Evolutionary conservation across 192 early-diverging fungal genomes (phyloP).

Genomic region (Allomyces arbusculus): DNA sequence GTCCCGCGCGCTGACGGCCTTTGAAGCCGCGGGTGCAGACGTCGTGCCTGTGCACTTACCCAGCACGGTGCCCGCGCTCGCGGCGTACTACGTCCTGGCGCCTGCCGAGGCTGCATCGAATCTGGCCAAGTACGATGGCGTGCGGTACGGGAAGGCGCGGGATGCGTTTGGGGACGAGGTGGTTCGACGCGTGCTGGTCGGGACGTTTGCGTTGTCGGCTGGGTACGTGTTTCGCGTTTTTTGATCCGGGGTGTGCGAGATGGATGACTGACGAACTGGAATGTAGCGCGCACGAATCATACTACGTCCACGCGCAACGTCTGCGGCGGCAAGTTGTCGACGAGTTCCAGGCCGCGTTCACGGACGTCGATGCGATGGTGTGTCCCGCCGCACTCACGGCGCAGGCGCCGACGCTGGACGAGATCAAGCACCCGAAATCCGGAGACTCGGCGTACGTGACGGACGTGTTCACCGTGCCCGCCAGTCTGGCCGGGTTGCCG

Average conservation of each 20-base stretch:
- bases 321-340: not conserved
- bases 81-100: constrained; percentile 73
- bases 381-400: constrained; percentile 54
- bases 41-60: constrained; percentile 51
- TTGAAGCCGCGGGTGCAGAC: constrained; percentile 40
- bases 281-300: not conserved
- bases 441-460: constrained; percentile 44
- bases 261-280: not conserved
- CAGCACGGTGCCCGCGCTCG: constrained; percentile 43
- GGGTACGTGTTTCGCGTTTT: not conserved
- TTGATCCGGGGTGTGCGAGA: not conserved
- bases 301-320: not conserved
- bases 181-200: not conserved
- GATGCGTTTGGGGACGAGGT: not conserved
- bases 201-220: not conserved
- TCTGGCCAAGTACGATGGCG: constrained; percentile 67
- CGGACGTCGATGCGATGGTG: constrained; percentile 49
- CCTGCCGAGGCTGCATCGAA: constrained; percentile 83
- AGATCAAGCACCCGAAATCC: constrained; percentile 12
- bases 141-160: constrained; percentile 47
- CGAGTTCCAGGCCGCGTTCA: not conserved
- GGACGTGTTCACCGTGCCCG: constrained; percentile 79
- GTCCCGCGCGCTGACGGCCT: constrained; percentile 26
- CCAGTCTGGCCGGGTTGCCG: constrained; percentile 56
- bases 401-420: constrained; percentile 32